Conservation (phyloP, 192 early-diverging fungal species). For the Dimargaris cristalligena region DNA sequence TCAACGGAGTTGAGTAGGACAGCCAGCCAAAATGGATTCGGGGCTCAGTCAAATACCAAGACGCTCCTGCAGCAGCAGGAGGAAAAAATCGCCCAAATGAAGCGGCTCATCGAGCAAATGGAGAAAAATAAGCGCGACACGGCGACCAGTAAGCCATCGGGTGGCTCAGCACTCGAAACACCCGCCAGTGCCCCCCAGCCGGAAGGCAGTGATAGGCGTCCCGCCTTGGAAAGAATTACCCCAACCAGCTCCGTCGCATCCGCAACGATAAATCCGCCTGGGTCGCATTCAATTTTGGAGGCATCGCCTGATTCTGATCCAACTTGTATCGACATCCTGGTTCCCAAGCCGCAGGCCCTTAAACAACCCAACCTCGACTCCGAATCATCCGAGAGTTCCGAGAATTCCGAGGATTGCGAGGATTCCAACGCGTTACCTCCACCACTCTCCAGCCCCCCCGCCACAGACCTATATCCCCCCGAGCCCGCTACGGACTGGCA, state of each 20-base stretch:
- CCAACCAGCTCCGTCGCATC: neutral
- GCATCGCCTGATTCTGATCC: too few relatives aligned
- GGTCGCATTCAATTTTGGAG: neutral
- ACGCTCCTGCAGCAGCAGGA: neutral
- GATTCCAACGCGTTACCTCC: neutral
- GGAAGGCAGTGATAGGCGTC: neutral
- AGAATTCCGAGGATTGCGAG: neutral
- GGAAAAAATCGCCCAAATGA: neutral
- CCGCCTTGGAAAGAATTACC: neutral
- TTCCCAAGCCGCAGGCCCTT: too few relatives aligned
- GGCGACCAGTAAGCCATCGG: neutral
- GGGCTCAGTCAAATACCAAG: too few relatives aligned
- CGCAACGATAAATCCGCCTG: neutral
- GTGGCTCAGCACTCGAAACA: neutral
- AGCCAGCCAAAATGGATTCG: too few relatives aligned
- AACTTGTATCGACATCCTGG: too few relatives aligned
- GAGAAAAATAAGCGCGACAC: neutral
- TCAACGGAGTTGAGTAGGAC: too few relatives aligned
- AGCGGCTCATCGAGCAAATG: neutral
- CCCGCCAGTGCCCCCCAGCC: neutral
- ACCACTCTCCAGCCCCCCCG: neutral
- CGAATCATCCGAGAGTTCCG: neutral
- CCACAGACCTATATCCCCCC: neutral
- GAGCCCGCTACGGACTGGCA: neutral
- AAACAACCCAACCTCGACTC: too few relatives aligned